Evolutionary conservation across 225 moss, liverwort and hornwort genomes (phyloP).

Genomic region (Rhytidiadelphus loreus): DNA sequence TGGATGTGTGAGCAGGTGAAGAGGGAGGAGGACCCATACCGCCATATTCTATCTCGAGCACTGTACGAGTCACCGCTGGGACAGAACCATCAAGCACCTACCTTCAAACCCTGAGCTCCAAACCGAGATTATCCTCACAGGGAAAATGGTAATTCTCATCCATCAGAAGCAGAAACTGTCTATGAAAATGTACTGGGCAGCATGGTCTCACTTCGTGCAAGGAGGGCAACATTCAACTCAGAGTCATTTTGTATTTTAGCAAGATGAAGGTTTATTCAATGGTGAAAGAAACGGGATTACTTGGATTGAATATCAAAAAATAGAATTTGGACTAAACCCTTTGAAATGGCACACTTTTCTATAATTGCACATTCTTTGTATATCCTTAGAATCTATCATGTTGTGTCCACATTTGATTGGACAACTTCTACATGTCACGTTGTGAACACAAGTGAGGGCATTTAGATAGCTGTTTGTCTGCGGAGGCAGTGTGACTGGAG

Average conservation of each 20-base stretch:
- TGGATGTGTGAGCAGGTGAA: slow-evolving; percentile 13
- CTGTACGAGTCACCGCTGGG: slow-evolving; percentile 31
- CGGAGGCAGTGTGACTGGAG: not conserved
- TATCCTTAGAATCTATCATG: not conserved
- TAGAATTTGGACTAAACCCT: not conserved
- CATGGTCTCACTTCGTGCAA: not conserved
- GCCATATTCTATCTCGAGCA: slow-evolving; percentile 13
- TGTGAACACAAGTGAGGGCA: not conserved
- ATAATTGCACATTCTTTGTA: not conserved
- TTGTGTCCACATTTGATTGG: no score
- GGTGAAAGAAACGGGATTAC: not conserved
- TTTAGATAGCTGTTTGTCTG: not conserved
- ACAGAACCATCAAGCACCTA: slow-evolving; percentile 23
- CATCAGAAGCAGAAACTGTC: not conserved
- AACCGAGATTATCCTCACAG: not conserved
- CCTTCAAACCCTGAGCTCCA: slow-evolving; percentile 18
- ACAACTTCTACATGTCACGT: not conserved
- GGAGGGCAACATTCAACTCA: not conserved
- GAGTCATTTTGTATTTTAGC: not conserved
- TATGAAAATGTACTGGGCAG: not conserved
- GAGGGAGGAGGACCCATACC: slow-evolving; percentile 28
- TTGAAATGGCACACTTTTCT: not conserved
- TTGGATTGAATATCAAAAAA: not conserved
- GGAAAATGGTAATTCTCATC: not conserved
- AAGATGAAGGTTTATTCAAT: not conserved